Base-by-base conservation (phyloP, 805 yeast species). In the Pichia californica region DNA sequence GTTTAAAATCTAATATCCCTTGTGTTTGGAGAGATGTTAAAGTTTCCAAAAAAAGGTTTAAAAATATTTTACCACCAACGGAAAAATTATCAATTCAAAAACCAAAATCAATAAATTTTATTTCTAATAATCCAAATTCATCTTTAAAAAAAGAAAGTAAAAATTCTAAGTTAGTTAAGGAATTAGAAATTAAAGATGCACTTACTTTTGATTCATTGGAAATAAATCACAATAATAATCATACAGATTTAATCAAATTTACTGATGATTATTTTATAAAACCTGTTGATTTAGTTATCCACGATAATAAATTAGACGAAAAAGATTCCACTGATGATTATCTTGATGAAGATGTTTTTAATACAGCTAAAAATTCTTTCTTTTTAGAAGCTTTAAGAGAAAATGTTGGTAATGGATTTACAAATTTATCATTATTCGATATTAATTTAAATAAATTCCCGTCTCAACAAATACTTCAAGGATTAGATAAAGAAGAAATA, bases 1-100 rank as follows among this genome's bases (percentile, higher is more conserved):
- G 75, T 39, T 37, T 44, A 27, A 60, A 57, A 37, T 45, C 59
- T 18, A 52, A 53, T 20, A 45, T 51, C 13, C 45, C 36, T 21
- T 65, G 70, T 44, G 46, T 47, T 19, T 48, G 55, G 56, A 4
- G 28, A 19, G 36, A 26, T 47, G 9, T 42, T 37, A 37, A 38
- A 41, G 16, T 38, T 40, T 37, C 37, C 42, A 19, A 23, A 34
- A 23, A 41, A 37, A 25, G 38, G 1, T 13, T 14, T 7, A 13
- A 13, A 41, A 18, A 21, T 4, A 13, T n/a, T n/a, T n/a, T n/a
- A n/a, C 10, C 23, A 29, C n/a, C n/a, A 29, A 7, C 9, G 7
- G 19, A 29, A 29, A 15, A n/a, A n/a, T 18, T n/a, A n/a, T n/a
- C n/a, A n/a, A n/a, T n/a, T n/a, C n/a, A n/a, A n/a, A n/a, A n/a